These are phyloP conservation scores for Mentha longifolia DNA, from an alignment of 257 asterid species.

Conservation along the genomic window DNA sequence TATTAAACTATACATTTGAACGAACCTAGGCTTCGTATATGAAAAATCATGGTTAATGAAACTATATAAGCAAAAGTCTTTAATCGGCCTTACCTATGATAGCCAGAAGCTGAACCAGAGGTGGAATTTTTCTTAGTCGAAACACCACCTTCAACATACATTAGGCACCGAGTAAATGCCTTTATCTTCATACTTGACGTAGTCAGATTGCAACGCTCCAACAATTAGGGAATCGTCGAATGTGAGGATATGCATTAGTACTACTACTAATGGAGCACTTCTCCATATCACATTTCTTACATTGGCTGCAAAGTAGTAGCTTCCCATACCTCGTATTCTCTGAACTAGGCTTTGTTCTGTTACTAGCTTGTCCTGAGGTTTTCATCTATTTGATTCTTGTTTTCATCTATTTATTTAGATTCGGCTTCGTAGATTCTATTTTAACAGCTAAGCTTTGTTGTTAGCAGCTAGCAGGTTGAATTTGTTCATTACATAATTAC, in stretches of 20 bases:
- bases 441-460: no score
- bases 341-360: no score
- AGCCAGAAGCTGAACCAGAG: slow-evolving; percentile 70
- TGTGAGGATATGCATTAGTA: slow-evolving; percentile 64
- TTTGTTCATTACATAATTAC: no score
- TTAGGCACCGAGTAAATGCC: slow-evolving; percentile 64
- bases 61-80: not conserved
- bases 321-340: no score
- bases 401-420: no score
- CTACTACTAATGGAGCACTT: slow-evolving; percentile 65
- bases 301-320: slow-evolving; percentile 50
- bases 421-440: no score
- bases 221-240: slow-evolving; percentile 50
- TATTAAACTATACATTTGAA: no score
- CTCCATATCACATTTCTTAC: slow-evolving; percentile 50
- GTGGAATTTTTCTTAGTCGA: slow-evolving; percentile 46
- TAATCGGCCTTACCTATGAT: slow-evolving; percentile 55
- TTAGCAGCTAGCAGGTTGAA: no score
- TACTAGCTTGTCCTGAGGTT: no score
- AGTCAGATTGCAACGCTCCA: slow-evolving; percentile 65
- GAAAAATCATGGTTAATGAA: not conserved
- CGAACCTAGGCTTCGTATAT: not conserved
- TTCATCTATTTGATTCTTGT: no score
- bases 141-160: slow-evolving; percentile 42
- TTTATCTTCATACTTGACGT: slow-evolving; percentile 49